Base-by-base conservation (phyloP, 768 basidiomycete species). In the Phanerochaete sordida region DNA sequence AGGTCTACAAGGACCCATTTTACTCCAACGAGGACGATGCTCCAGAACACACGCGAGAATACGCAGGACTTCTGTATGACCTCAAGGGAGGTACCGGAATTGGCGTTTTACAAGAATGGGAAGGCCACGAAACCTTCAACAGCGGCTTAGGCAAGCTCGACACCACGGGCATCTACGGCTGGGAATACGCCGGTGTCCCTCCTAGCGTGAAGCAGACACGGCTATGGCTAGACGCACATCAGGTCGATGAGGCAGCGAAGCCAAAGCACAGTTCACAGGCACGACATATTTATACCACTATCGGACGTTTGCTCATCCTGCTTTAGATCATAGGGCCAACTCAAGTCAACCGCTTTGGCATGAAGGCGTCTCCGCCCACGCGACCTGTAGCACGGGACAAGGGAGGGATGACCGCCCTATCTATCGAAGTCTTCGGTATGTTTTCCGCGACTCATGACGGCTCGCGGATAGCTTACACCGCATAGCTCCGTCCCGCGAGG, bases 381-480 rank as follows among this genome's bases (percentile, higher is more conserved):
- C 72, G 75, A 1, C 67, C 77, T 28, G 69, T 69, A 1, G 75
- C 74, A 39, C 82, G 93, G 26, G 85, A 84, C 69, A 83, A 79
- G 57, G 85, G 88, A 63, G 79, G 81, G 63, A 92, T 98, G 90
- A 84, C 88, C 0, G 75, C 93, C 8, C 72, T 98, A 39, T 86
- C 90, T 1, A 69, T 98, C 45, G 97, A 99, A 71, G 74, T 95
- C 1, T 93, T 95, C 65, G 90, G 95, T 92, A 58, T 58, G 85
- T 68, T 3, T 7, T 35, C 6, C 33, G 9, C 50, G n/a, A 21
- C 24, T 55, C 24, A 35, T 37, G 13, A 16, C 44, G 24, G n/a
- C 60, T 57, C 39, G 39, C 39, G 15, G 55, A n/a, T 33, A 46
- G 11, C 43, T 3, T 39, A 30, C 16, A 31, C 1, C 63, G n/a